A percentile compares a stretch with the other conserved stretches of the same genome.
These are phyloP conservation scores for Eucalyptus sideroxylon DNA, from an alignment of 345 rosid genomes.

Conservation along the genomic window DNA sequence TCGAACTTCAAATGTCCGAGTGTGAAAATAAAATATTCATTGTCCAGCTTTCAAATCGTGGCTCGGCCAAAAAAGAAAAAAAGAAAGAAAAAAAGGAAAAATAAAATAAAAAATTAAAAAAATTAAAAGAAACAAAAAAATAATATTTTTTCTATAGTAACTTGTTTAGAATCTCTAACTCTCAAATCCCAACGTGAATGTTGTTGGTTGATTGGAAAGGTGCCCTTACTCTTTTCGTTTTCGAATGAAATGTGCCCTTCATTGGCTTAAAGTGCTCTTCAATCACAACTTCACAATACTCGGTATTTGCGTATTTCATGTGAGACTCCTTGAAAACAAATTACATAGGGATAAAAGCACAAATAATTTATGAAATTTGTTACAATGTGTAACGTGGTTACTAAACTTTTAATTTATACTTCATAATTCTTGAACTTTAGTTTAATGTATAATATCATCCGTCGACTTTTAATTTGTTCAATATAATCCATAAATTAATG, in stretches of 20 bases:
- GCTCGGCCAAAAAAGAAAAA: no score
- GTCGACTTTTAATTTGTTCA: fast-evolving
- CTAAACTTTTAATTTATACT: not conserved
- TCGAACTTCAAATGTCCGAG: not conserved
- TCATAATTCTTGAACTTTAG: fast-evolving
- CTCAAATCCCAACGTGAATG: not conserved
- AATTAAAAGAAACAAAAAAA: no score
- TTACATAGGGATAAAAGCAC: not conserved
- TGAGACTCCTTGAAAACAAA: not conserved
- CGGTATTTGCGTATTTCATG: not conserved
- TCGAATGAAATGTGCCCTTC: not conserved
- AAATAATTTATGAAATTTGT: not conserved
- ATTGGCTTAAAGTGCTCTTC: not conserved
- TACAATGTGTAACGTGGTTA: fast-evolving
- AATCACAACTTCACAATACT: not conserved
- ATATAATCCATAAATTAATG: not conserved
- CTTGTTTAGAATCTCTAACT: not conserved
- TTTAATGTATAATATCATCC: fast-evolving
- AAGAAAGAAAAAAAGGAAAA: no score
- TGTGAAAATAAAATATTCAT: fast-evolving
- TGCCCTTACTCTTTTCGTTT: not conserved
- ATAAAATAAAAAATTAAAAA: no score
- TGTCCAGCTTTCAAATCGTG: no score
- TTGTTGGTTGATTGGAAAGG: not conserved
- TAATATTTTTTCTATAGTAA: not conserved